phyloP scores from a whole-genome alignment of 139 green algal species.

The Volvox africanus region DNA sequence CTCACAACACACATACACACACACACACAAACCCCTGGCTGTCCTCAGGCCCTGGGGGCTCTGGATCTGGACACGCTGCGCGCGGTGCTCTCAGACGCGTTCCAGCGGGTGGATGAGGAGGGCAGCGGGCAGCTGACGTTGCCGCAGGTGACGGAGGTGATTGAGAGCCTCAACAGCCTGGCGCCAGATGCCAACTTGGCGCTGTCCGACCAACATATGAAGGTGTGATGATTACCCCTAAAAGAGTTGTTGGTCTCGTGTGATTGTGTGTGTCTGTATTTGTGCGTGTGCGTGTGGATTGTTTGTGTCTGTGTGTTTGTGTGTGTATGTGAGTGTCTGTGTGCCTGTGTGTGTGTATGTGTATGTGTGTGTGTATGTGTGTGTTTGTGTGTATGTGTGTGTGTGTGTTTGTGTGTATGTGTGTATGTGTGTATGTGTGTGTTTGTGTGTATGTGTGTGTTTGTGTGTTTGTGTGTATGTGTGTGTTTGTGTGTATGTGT shows the following conservation, averaged over 20 bases:
- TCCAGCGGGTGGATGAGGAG: conserved; percentile 46
- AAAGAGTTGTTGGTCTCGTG: not conserved
- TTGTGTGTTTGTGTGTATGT: too few species aligned
- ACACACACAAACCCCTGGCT: not conserved
- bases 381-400: too few species aligned
- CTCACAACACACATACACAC: not conserved
- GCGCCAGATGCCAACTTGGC: conserved; percentile 27
- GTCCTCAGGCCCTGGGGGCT: conserved; percentile 33
- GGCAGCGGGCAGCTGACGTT: conserved; percentile 38
- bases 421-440: too few species aligned
- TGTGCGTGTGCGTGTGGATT: not conserved
- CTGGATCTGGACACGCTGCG: conserved; percentile 56
- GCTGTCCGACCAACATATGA: conserved; percentile 56
- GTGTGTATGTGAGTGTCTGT: not conserved
- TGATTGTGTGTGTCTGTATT: not conserved
- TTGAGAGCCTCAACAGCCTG: conserved; percentile 47
- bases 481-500: too few species aligned
- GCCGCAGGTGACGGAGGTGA: conserved; percentile 54
- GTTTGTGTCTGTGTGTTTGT: too few species aligned
- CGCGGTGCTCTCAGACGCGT: conserved; percentile 39
- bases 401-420: too few species aligned
- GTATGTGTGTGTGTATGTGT: not conserved
- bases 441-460: too few species aligned
- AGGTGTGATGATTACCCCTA: not conserved
- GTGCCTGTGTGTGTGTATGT: not conserved